Evolutionary conservation across 2,329 filamentous ascomycete species (phyloP), one percentile per base, ranked within the genome.

Genomic region (Nemania sp.): DNA sequence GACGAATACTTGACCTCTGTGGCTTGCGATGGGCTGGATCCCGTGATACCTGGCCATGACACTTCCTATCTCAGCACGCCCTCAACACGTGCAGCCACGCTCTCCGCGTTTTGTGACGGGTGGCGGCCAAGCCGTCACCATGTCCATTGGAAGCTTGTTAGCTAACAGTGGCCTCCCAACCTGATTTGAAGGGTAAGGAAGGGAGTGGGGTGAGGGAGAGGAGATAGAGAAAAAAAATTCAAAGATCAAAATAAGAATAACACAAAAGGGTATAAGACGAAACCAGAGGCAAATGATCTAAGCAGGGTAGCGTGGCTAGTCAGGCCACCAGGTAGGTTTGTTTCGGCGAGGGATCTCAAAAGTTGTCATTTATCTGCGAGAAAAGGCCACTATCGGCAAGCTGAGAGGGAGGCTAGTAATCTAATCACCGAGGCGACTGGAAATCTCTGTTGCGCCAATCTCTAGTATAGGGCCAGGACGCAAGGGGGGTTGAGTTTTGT

Each of bases 51-150:
- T 29, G 7, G 25, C 25, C 25, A 29, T 29, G 25, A 29, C 7
- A 21, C 20, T 34, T 47, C 45, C 40, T 51, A 12, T 52, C 21
- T 46, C 54, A 56, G 47, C 54, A 57, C 18, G 40, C 46, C 50
- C 57, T 45, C 47, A 52, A 54, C 61, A 63, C 61, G 61, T 64
- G 58, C 52, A 47, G 58, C 54, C 61, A 61, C 40, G 47, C 54
- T 56, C 29, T 54, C 45, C 49, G 45, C 53, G 25, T 20, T 39
- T 54, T 47, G 49, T 54, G 43, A 59, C 49, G 37, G 15, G 13
- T 29, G 25, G 25, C 25, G 18, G 18, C 32, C 43, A 37, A 25
- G 35, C 7, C 6, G 21, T 49, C 34, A 46, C 32, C 51, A 21
- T 46, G 42, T 20, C 20, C 34, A 10, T 11, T 15, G 35, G 12